A percentile compares a stretch with the other conserved stretches of the same genome.
Evolutionary conservation across 768 basidiomycete species (phyloP).

Genomic region (Boletus subparvulus): DNA sequence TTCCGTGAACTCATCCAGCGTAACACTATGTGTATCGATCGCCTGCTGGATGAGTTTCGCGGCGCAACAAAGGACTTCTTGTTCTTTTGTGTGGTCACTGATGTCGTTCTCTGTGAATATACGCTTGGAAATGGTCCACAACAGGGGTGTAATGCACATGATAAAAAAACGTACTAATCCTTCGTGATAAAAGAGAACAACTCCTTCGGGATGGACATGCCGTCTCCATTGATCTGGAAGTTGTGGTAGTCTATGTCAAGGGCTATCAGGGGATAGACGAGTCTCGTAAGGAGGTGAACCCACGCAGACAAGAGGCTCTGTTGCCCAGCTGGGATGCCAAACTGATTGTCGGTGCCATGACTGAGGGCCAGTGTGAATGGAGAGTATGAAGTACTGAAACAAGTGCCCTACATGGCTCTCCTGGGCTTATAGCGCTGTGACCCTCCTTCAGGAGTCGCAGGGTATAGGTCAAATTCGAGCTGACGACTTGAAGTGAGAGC

Average conservation of each 20-base stretch:
- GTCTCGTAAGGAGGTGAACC: neutral
- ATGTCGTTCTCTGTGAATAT: conserved; percentile 16
- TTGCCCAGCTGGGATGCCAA: conserved; percentile 8
- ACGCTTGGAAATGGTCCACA: conserved; percentile 4
- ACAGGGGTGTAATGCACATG: neutral
- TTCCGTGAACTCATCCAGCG: conserved; percentile 9
- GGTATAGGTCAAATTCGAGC: neutral
- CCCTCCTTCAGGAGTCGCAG: conserved; percentile 8
- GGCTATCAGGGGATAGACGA: neutral
- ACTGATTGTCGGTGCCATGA: neutral
- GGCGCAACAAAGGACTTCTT: conserved; percentile 3
- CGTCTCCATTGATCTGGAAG: conserved; percentile 5
- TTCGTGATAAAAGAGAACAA: conserved; percentile 13
- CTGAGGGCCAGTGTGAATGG: neutral
- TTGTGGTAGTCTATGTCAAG: neutral
- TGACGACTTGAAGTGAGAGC: no score
- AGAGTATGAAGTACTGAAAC: neutral
- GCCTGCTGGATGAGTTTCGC: conserved; percentile 9
- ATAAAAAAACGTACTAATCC: conserved; percentile 5
- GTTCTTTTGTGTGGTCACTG: neutral
- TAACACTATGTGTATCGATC: neutral
- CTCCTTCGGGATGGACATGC: conserved; percentile 16
- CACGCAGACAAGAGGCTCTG: conserved; percentile 8
- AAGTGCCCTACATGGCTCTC: conserved; percentile 1
- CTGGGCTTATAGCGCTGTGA: conserved; percentile 10